These are phyloP conservation scores for Curvularia sp. DNA, from an alignment of 2,329 filamentous ascomycete species.

Conservation along the genomic window DNA sequence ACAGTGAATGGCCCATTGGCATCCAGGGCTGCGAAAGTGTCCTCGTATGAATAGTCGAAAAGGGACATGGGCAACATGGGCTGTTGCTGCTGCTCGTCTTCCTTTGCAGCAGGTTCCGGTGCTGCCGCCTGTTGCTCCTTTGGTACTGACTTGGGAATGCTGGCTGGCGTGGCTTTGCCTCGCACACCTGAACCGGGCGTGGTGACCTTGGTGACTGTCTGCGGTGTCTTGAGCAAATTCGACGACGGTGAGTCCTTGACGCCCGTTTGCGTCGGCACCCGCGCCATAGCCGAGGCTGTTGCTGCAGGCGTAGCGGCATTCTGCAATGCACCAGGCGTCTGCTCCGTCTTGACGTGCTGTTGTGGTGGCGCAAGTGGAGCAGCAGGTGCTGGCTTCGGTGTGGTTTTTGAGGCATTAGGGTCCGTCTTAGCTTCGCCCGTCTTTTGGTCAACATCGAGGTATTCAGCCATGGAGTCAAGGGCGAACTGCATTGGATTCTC, in stretches of 20 bases:
- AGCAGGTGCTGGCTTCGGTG: conserved; percentile 30
- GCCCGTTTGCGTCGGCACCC: conserved; percentile 48
- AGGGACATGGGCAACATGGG: conserved; percentile 38
- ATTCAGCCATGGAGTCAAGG: conserved; percentile 59
- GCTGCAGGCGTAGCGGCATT: conserved; percentile 48
- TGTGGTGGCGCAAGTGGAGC: conserved; percentile 35
- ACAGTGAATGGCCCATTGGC: conserved; percentile 42
- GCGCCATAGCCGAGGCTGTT: conserved; percentile 48
- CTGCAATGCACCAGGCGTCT: conserved; percentile 41
- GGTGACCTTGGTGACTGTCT: conserved; percentile 41
- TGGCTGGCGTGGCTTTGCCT: conserved; percentile 44
- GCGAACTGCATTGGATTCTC: conserved; percentile 64
- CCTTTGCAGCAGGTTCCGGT: conserved; percentile 29
- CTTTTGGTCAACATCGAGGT: conserved; percentile 58
- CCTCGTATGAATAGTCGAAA: conserved; percentile 45
- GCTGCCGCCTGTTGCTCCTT: conserved; percentile 34
- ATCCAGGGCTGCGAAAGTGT: conserved; percentile 44
- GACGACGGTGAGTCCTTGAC: conserved; percentile 48
- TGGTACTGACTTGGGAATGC: conserved; percentile 31
- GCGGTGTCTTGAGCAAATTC: conserved; percentile 50
- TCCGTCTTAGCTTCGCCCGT: conserved; percentile 47
- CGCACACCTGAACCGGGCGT: conserved; percentile 45
- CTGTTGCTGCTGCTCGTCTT: conserved; percentile 29
- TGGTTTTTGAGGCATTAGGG: conserved; percentile 30
- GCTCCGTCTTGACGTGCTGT: conserved; percentile 42